phyloP scores from a whole-genome alignment of 2,329 filamentous ascomycete species.

The Raffaelea deltoideospora region DNA sequence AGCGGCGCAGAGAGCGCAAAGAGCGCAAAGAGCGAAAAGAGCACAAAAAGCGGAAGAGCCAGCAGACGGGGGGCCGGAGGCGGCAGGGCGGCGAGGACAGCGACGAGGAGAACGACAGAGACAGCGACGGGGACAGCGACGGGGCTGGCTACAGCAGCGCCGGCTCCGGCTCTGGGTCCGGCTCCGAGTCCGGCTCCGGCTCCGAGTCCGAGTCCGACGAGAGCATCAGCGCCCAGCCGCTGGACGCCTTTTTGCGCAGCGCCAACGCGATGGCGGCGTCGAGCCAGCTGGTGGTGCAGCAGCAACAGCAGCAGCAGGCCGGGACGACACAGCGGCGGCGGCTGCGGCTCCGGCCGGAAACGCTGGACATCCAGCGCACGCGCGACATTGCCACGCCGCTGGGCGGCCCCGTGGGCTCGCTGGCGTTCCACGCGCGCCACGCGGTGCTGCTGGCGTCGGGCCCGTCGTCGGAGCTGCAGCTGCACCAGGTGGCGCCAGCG shows the following conservation, averaged over 20 bases:
- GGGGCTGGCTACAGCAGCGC: too few relatives aligned
- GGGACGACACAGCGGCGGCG: constrained; percentile 41
- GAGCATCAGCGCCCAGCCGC: constrained; percentile 56
- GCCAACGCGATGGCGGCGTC: constrained; percentile 48
- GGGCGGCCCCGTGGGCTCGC: constrained; percentile 62
- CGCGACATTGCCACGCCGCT: constrained; percentile 72
- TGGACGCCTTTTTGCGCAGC: constrained; percentile 67
- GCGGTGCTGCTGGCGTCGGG: constrained; percentile 84
- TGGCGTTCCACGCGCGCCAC: constrained; percentile 80
- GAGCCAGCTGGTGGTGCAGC: constrained; percentile 1
- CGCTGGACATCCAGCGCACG: constrained; percentile 77
- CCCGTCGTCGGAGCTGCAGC: constrained; percentile 66
- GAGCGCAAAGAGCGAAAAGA: constrained; percentile 2
- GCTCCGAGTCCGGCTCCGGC: too few relatives aligned
- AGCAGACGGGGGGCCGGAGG: constrained; percentile 17
- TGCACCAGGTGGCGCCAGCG: constrained; percentile 74
- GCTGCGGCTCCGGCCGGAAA: constrained; percentile 68
- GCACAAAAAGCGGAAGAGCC: constrained; percentile 18
- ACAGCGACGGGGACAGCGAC: constrained; percentile 34
- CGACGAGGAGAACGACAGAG: constrained; percentile 28
- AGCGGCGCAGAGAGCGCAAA: constrained; percentile 1
- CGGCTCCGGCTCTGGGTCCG: too few relatives aligned
- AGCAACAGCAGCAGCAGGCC: constrained; percentile 10
- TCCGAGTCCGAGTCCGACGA: constrained; percentile 15
- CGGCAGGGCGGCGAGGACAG: constrained; percentile 10